Evolutionary conservation across 495 filamentous ascomycete species (phyloP).

Genomic region (Articulospora tetracladia): DNA sequence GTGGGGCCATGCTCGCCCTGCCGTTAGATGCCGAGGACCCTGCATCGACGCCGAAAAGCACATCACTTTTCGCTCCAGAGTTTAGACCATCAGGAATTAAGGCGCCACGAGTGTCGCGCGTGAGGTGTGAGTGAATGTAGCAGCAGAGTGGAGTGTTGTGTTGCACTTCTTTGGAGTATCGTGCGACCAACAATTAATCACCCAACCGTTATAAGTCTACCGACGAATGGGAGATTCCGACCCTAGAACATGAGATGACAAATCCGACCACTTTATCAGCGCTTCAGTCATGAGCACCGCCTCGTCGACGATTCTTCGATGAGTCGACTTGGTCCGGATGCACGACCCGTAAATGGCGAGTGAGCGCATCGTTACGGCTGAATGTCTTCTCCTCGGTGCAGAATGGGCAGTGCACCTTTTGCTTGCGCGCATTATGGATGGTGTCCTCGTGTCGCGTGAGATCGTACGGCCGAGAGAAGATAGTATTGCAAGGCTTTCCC

Average conservation of each 20-base stretch:
- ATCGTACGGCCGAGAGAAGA: conserved; percentile 98
- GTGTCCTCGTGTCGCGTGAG: conserved; percentile 96
- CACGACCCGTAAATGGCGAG: conserved; percentile 86
- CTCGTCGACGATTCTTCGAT: conserved; percentile 51
- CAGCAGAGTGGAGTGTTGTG: neutral
- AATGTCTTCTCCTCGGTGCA: conserved; percentile 99
- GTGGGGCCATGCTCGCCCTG: neutral
- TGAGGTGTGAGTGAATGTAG: too few species aligned
- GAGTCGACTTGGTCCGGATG: conserved; percentile 82
- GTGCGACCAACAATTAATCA: neutral
- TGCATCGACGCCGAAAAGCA: too few species aligned
- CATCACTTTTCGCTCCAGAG: too few species aligned
- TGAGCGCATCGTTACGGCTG: conserved; percentile 85
- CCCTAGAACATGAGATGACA: neutral
- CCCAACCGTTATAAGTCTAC: too few species aligned
- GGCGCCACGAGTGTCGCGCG: too few species aligned
- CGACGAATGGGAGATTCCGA: too few species aligned
- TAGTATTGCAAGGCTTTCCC: conserved; percentile 90
- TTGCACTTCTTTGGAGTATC: too few species aligned
- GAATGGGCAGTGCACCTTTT: conserved; percentile 90
- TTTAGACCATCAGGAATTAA: too few species aligned
- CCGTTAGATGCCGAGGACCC: too few species aligned
- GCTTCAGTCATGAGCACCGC: conserved; percentile 24
- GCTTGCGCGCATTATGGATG: conserved; percentile 91
- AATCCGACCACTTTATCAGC: neutral